Conservation (phyloP, 2,329 filamentous ascomycete genomes). For the Paracoccidioides lutzii region DNA sequence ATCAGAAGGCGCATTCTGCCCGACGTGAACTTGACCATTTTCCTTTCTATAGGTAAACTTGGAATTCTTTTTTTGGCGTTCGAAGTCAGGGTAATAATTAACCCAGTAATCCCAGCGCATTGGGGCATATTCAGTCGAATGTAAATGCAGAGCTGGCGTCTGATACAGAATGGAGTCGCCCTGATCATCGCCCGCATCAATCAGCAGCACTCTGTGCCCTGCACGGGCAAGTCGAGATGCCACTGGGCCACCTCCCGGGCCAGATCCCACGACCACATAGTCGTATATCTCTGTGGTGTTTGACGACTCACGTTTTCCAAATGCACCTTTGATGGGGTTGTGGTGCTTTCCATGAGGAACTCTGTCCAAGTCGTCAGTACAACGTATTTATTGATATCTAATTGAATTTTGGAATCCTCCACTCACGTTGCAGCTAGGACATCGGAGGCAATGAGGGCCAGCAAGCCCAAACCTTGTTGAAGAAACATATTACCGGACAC, state of each 20-base stretch:
- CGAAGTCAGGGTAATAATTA: conserved; percentile 45
- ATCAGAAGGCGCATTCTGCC: conserved; percentile 38
- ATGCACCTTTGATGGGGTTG: not conserved
- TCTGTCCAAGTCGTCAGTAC: not conserved
- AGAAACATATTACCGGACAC: not conserved
- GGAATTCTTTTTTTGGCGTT: conserved; percentile 41
- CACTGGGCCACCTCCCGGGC: conserved; percentile 46
- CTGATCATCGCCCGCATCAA: conserved; percentile 49
- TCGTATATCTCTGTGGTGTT: conserved; percentile 35
- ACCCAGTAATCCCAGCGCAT: conserved; percentile 53
- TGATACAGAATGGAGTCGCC: conserved; percentile 39
- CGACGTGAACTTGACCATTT: conserved; percentile 42
- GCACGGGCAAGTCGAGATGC: conserved; percentile 47
- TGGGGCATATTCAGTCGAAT: conserved; percentile 42
- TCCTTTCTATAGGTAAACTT: conserved; percentile 47
- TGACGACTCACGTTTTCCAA: not conserved
- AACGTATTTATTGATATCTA: not conserved
- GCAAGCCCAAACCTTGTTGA: not conserved
- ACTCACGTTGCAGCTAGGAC: conserved; percentile 1
- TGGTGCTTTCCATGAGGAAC: not conserved
- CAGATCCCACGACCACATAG: conserved; percentile 50
- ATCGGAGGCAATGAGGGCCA: not conserved
- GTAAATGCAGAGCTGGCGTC: conserved; percentile 42
- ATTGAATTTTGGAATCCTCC: too few species aligned
- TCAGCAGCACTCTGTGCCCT: conserved; percentile 47